Evolutionary conservation across 176 grass and related monocot genomes (phyloP).

Genomic region (Secale cereale): DNA sequence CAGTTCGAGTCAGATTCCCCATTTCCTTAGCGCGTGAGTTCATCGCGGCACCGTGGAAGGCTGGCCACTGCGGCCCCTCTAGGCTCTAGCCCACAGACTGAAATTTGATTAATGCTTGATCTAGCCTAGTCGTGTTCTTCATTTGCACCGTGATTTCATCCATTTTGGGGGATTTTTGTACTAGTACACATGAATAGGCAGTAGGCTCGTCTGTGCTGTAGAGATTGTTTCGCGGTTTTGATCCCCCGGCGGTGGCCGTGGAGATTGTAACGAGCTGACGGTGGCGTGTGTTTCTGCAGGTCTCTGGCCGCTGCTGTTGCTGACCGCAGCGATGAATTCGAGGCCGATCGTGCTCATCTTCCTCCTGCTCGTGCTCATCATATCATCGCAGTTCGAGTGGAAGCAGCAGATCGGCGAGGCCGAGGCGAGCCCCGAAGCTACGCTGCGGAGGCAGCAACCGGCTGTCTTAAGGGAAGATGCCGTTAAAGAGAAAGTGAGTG

Average conservation of each 20-base stretch:
- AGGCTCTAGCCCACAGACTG: neutral
- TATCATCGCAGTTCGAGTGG: constrained; percentile 79
- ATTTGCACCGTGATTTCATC: no score
- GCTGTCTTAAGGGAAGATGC: constrained; percentile 45
- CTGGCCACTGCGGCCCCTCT: neutral
- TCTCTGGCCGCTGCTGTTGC: constrained; percentile 26
- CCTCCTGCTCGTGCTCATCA: constrained; percentile 68
- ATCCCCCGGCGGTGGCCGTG: neutral
- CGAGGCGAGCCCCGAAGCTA: constrained; percentile 42
- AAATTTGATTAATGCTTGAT: neutral
- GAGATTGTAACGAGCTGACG: neutral
- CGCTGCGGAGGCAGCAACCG: constrained; percentile 40
- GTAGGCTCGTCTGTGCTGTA: neutral
- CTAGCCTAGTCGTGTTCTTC: no score
- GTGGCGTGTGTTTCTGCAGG: neutral
- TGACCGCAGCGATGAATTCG: constrained; percentile 44
- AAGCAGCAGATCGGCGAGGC: constrained; percentile 67
- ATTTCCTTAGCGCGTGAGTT: neutral
- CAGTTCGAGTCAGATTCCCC: neutral
- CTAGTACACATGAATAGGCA: neutral
- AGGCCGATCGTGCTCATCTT: constrained; percentile 60
- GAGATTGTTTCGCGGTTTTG: neutral
- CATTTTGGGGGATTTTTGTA: no score
- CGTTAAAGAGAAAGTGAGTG: constrained; percentile 74
- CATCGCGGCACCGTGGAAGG: neutral